phyloP scores from a whole-genome alignment of 1,284 basidiomycete species.

The Caloboletus firmus region DNA sequence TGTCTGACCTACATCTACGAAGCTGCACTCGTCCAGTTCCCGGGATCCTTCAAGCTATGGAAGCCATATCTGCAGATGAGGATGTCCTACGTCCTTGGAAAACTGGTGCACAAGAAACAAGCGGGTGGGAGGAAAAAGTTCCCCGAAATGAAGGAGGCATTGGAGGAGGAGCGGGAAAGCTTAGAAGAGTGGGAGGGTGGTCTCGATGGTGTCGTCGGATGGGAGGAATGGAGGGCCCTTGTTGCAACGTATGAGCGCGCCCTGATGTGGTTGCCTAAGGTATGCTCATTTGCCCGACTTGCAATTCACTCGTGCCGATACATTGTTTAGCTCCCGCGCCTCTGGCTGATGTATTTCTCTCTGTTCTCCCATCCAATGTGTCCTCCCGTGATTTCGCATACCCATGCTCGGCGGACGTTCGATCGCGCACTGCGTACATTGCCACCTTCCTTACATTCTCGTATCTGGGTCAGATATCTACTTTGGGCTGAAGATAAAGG shows the following conservation, averaged over 20 bases:
- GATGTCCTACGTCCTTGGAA: constrained; percentile 86
- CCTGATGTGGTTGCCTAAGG: constrained; percentile 90
- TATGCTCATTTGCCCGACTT: constrained; percentile 38
- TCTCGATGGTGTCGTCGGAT: constrained; percentile 86
- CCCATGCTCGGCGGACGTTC: constrained; percentile 91
- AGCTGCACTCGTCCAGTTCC: constrained; percentile 85
- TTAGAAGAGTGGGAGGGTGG: constrained; percentile 81
- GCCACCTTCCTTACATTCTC: constrained; percentile 90
- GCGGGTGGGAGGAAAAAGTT: constrained; percentile 86
- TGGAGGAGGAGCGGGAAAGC: constrained; percentile 81
- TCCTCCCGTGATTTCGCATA: constrained; percentile 80
- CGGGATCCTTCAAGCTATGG: constrained; percentile 93
- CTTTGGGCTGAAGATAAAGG: constrained; percentile 88
- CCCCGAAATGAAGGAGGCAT: constrained; percentile 82
- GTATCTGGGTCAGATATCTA: constrained; percentile 95
- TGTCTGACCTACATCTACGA: constrained; percentile 91
- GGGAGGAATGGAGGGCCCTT: constrained; percentile 92
- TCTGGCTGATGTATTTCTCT: constrained; percentile 93
- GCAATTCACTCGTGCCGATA: constrained; percentile 8
- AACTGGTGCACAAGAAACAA: constrained; percentile 65
- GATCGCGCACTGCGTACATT: constrained; percentile 94
- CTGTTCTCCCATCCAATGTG: constrained; percentile 90
- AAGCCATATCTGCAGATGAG: constrained; percentile 86
- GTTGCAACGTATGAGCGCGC: constrained; percentile 90
- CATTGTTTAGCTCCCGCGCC: constrained; percentile 72